phyloP scores from a whole-genome alignment of 768 basidiomycete genomes.

The Lactarius trivialis region DNA sequence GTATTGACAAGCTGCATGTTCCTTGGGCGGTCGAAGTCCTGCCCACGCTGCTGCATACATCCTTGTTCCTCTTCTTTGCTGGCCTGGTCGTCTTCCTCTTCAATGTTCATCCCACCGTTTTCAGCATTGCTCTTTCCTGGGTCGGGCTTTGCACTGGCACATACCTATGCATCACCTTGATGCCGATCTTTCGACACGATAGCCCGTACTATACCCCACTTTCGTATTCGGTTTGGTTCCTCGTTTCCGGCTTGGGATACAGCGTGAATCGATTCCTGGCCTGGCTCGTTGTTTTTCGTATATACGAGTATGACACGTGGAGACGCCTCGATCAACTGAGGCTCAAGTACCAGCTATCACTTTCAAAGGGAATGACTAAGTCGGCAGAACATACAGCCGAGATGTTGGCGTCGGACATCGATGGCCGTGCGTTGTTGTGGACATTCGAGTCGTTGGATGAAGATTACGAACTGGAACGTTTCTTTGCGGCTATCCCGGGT shows the following conservation, averaged over 20 bases:
- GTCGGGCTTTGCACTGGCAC: neutral
- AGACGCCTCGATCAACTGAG: neutral
- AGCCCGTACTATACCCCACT: constrained; percentile 5
- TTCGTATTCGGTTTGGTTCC: constrained; percentile 1
- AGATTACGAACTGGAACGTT: constrained; percentile 10
- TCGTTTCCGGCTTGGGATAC: neutral
- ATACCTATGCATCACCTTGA: constrained; percentile 3
- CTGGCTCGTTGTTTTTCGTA: neutral
- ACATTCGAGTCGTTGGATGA: constrained; percentile 12
- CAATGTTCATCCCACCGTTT: constrained; percentile 7
- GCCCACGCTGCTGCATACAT: constrained; percentile 1
- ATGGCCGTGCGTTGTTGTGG: constrained; percentile 6
- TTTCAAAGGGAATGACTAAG: neutral
- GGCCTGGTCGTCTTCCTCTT: constrained; percentile 7
- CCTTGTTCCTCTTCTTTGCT: constrained; percentile 8
- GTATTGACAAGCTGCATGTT: neutral
- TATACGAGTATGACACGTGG: constrained; percentile 3
- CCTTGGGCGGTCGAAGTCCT: neutral
- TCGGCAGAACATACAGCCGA: constrained; percentile 1
- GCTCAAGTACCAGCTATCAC: neutral
- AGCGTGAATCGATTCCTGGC: neutral
- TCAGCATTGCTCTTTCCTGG: neutral
- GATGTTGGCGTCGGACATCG: neutral
- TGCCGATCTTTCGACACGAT: neutral
- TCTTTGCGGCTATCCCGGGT: constrained; percentile 9